Evolutionary conservation across 1,284 basidiomycete genomes (phyloP).

Genomic region (Malassezia psittaci): DNA sequence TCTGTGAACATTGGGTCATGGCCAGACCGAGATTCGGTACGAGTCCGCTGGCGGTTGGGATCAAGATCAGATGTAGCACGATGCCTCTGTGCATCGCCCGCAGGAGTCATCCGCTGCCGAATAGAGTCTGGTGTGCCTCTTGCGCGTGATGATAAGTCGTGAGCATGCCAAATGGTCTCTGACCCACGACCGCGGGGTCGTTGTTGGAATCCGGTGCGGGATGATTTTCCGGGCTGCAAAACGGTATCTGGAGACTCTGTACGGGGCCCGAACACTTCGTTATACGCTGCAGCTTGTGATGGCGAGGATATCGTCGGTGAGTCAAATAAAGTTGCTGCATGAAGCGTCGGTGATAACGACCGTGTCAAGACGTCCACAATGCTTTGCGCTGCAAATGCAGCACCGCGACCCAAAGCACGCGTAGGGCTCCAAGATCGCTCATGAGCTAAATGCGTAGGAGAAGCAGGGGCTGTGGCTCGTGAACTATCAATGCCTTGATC

Average conservation of each 20-base stretch:
- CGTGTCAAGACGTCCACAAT: conserved; percentile 31
- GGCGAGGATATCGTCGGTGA: conserved; percentile 10
- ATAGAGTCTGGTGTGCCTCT: not conserved
- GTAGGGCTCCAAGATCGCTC: conserved; percentile 8
- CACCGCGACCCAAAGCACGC: conserved; percentile 21
- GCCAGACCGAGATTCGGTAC: not conserved
- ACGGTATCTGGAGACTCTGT: not conserved
- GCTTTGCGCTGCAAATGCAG: conserved; percentile 31
- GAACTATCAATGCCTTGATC: not conserved
- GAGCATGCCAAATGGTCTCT: not conserved
- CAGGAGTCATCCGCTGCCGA: not conserved
- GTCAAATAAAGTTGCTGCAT: conserved; percentile 11
- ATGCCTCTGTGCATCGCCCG: not conserved
- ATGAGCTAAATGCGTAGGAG: not conserved
- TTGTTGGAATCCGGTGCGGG: not conserved
- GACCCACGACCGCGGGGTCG: not conserved
- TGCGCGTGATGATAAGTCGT: not conserved
- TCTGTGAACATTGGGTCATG: not conserved
- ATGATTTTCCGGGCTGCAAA: not conserved
- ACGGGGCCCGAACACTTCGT: not conserved
- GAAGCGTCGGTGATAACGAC: conserved; percentile 21
- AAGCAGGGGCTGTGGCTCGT: not conserved
- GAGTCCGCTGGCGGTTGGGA: not conserved
- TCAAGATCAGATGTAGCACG: not conserved
- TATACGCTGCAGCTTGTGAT: not conserved